Evolutionary conservation across 2,329 filamentous ascomycete species (phyloP), one percentile per base, ranked within the genome.

Genomic region (Claviceps sp.): DNA sequence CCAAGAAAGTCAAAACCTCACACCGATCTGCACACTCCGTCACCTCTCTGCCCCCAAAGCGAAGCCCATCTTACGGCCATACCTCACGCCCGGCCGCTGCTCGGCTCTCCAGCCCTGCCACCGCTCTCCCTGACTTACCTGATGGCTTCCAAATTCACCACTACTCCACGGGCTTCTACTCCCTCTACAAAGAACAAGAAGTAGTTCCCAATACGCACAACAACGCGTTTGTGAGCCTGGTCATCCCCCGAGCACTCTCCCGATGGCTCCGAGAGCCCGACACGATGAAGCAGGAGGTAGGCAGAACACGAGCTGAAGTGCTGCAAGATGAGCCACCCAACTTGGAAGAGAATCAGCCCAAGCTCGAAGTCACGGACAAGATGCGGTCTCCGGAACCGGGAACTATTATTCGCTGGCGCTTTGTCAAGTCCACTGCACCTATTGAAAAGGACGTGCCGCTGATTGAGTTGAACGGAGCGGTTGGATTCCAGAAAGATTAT

Each of bases 11-110:
- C 1, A 96, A 95, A 68, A 82, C 78, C n/a, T 81, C 77, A 47
- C 91, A 96, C 70, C 86, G 86, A 56, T 68, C 86, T 0, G 89
- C 83, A 36, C 82, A 84, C 53, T 95, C 90, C 1, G 71, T 87
- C 56, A 82, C 80, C 59, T 85, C 83, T n/a, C 73, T 83, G 49
- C 74, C 79, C 26, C 71, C 78, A 45, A 80, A 84, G 60, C 78
- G 82, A 53, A 81, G 80, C 53, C 78, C 85, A 51, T 78, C 77
- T 2, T 77, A 82, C 54, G 75, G 78, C 51, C 88, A 85, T 63
- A 87, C 84, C 64, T 64, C 80, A 69, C 67, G 82, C 69, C 56
- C 75, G 63, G 65, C 83, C 72, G 60, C 76, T 64, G 68, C 71
- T 59, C 75, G 84, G 67, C 73, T 82, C 65, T 68, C 82, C 29